These are phyloP conservation scores for Cutaneotrichosporon daszewskae DNA, from an alignment of 1,284 basidiomycete species.

Conservation along the genomic window DNA sequence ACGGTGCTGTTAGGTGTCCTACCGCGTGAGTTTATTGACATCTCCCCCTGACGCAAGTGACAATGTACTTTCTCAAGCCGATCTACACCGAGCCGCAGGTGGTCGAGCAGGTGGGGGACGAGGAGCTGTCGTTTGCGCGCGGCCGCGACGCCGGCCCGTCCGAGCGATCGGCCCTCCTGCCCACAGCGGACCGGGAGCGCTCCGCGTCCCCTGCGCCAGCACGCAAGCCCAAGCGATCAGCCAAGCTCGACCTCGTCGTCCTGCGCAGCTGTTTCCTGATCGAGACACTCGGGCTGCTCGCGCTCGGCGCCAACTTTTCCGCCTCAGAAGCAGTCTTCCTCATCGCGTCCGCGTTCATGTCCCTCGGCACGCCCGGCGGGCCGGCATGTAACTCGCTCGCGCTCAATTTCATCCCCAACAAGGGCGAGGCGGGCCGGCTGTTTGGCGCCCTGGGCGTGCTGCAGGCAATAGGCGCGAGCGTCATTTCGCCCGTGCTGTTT, in stretches of 20 bases:
- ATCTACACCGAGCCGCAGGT: constrained; percentile 19
- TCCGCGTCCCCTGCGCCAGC: neutral
- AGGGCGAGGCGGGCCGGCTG: constrained; percentile 38
- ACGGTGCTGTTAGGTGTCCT: constrained; percentile 59
- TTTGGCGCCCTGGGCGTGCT: constrained; percentile 45
- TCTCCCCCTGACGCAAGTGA: constrained; percentile 20
- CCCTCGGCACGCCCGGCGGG: constrained; percentile 31
- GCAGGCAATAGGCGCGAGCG: constrained; percentile 33
- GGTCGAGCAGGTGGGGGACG: constrained; percentile 6
- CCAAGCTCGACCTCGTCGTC: constrained; percentile 39
- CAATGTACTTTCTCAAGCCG: constrained; percentile 42
- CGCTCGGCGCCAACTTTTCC: constrained; percentile 47
- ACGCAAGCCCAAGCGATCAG: constrained; percentile 23
- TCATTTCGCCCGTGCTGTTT: constrained; percentile 41
- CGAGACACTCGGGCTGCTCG: constrained; percentile 55
- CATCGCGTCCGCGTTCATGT: constrained; percentile 24
- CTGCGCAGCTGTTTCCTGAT: constrained; percentile 47
- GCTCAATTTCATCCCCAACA: constrained; percentile 34
- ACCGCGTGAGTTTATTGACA: constrained; percentile 49
- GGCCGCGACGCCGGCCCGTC: too few relatives aligned
- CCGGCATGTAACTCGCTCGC: constrained; percentile 45
- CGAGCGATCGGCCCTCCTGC: constrained; percentile 7
- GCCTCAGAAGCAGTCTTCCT: constrained; percentile 26
- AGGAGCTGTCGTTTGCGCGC: too few relatives aligned
- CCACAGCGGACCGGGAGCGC: neutral